Base-by-base conservation (phyloP, 768 basidiomycete genomes). In the Boletus pseudopeckii region DNA sequence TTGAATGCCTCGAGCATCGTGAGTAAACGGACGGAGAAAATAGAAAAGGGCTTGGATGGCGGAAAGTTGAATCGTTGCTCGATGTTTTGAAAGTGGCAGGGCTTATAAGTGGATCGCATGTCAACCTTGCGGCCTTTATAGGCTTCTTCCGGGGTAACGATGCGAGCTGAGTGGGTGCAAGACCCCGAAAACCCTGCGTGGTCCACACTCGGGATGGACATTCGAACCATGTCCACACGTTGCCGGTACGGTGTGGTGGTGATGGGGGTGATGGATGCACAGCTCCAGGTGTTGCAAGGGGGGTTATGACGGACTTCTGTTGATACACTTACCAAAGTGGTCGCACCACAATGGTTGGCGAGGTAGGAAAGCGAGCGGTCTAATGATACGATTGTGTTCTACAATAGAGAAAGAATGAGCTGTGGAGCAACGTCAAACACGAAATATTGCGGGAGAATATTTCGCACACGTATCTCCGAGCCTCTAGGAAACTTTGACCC, bases 1-100 rank as follows among this genome's bases (percentile, higher is more conserved):
- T 86, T 89, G 80, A 91, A 90, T 50, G 85, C 86, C 64, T 83
- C 82, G 32, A 90, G 79, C 77, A 90, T 81, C 38, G 54, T 52
- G 48, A 18, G 39, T 44, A 38, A 52, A 43, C 7, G 26, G 54
- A 48, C 2, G 40, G 50, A 36, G 48, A 38, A 13, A 32, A 30
- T 9, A 43, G 38, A 40, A 22, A 48, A 48, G 55, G 15, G 46
- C 46, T 53, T 53, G 44, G 17, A 52, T 55, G 45, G 64, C 43
- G 13, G 45, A 45, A 40, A 61, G 43, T 58, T 54, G 59, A 52
- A 50, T 56, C 52, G 55, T 58, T 66, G 37, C 3, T 54, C 52
- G 38, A 53, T 20, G 39, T 22, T 20, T 39, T 53, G 52, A 48
- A 49, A 26, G 47, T 45, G 57, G 53, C 42, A 58, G 45, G 64